Base-by-base conservation (phyloP, 768 basidiomycete species). In the Leccinum sublutescens region DNA sequence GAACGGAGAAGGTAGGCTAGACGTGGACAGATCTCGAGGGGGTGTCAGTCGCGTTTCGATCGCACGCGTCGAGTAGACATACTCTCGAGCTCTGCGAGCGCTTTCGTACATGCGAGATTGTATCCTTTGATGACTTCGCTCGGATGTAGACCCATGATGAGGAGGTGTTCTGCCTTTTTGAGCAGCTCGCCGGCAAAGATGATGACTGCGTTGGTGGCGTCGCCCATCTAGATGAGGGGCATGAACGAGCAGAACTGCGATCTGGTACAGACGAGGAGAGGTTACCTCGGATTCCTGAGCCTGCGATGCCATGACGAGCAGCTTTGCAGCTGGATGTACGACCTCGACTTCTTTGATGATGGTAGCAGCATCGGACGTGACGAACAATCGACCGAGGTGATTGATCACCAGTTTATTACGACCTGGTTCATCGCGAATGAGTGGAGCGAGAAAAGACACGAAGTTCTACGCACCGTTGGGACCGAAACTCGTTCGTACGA, bases 231-330 rank as follows among this genome's bases (percentile, higher is more conserved):
- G 53, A 62, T 23, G 17, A 14, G 50, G 33, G 48, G 23, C 1
- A 15, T 5, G 23, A 23, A 23, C 23, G 23, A 23, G 45, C 12
- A 10, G 40, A 9, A n/a, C 38, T 71, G 57, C 9, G 9, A n/a
- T 43, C n/a, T 19, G 36, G 14, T 29, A 27, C 11, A 8, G 43
- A 34, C 12, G 43, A 1, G 25, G 19, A 75, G 84, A 61, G 58
- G 2, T 12, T 49, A 93, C 95, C 84, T 98, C 96, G 0, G 87
- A 74, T 73, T 98, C 97, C 73, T 98, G 97, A 12, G 96, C 92
- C 69, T 98, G 95, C 27, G 91, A 93, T 27, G 95, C 93, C 94
- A 98, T 97, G 14, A 98, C 96, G n/a, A 98, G 78, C n/a, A 99
- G 80, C 72, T 98, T 99, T 33, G 95, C 97, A 5, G 96, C 97